phyloP scores from a whole-genome alignment of 2,329 filamentous ascomycete species.

The Incumbomyces delicatus region DNA sequence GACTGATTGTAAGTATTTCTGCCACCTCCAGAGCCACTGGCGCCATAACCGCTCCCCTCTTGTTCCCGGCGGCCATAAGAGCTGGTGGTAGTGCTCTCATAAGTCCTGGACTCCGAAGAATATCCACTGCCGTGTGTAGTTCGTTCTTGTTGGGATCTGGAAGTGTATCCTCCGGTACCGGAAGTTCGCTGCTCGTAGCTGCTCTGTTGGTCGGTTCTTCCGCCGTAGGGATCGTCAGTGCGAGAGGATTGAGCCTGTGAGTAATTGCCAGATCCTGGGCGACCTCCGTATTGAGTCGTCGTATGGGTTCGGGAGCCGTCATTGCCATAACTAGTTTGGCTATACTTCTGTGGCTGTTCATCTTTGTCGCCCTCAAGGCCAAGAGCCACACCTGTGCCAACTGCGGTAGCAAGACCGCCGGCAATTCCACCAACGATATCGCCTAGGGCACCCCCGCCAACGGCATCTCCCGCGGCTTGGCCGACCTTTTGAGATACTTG shows the following conservation, averaged over 20 bases:
- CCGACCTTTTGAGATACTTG: constrained; percentile 21
- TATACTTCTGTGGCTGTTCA: constrained; percentile 45
- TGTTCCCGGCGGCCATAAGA: constrained; percentile 1
- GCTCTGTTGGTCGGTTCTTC: constrained; percentile 15
- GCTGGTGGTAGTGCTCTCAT: constrained; percentile 6
- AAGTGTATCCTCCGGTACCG: constrained; percentile 9
- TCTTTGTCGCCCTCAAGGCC: constrained; percentile 51
- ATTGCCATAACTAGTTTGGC: constrained; percentile 44
- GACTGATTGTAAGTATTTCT: constrained; percentile 13
- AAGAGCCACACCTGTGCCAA: constrained; percentile 41
- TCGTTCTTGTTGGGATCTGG: constrained; percentile 13
- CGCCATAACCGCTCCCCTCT: neutral
- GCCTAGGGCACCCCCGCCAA: constrained; percentile 45
- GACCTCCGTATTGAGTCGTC: constrained; percentile 33
- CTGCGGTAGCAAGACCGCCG: constrained; percentile 32
- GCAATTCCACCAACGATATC: constrained; percentile 58
- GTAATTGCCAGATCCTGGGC: constrained; percentile 20
- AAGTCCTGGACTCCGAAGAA: constrained; percentile 12
- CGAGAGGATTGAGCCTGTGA: constrained; percentile 34
- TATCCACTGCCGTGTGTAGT: constrained; percentile 11
- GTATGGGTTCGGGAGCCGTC: constrained; percentile 56
- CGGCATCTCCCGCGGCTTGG: constrained; percentile 48
- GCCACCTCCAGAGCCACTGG: constrained; percentile 4
- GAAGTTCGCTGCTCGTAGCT: constrained; percentile 16
- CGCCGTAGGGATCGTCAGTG: constrained; percentile 12